phyloP scores from a whole-genome alignment of 1,139 yeast species.

The Blastobotrys aristatus region DNA sequence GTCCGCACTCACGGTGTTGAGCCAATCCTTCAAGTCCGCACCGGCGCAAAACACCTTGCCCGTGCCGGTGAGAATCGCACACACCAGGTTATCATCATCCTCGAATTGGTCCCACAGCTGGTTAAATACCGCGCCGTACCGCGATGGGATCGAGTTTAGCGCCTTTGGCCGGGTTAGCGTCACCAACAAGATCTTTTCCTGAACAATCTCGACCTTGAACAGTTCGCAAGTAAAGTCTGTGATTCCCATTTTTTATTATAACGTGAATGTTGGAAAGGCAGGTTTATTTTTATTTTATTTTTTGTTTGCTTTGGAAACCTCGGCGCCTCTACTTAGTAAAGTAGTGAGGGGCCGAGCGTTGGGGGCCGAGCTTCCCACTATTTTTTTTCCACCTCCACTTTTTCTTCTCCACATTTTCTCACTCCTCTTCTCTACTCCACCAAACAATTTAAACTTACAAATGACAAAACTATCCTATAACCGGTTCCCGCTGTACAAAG shows the following conservation, averaged over 20 bases:
- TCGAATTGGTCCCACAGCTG: conserved; percentile 32
- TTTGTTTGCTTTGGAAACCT: too few relatives aligned
- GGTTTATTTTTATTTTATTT: too few relatives aligned
- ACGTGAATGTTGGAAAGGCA: too few relatives aligned
- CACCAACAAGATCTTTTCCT: conserved; percentile 23
- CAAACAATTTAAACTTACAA: too few relatives aligned
- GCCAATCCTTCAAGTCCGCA: conserved; percentile 32
- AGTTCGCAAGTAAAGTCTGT: conserved; percentile 17
- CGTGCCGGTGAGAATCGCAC: conserved; percentile 31
- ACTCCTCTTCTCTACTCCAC: too few relatives aligned
- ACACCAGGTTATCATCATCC: conserved; percentile 24
- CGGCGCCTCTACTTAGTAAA: too few relatives aligned
- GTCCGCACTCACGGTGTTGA: conserved; percentile 6
- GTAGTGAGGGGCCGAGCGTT: too few relatives aligned
- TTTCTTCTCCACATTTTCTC: too few relatives aligned
- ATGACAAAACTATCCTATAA: conserved; percentile 14
- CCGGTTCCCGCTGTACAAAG: conserved; percentile 20
- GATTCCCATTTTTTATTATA: conserved; percentile 8
- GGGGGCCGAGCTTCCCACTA: too few relatives aligned
- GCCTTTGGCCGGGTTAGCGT: conserved; percentile 25
- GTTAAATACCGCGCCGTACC: conserved; percentile 20
- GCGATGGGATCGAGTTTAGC: conserved; percentile 24
- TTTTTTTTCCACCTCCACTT: too few relatives aligned
- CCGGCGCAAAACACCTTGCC: conserved; percentile 33
- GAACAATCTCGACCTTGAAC: conserved; percentile 20